These are phyloP conservation scores for Fusarium kyushuense DNA, from an alignment of 2,329 filamentous ascomycete genomes.

Conservation along the genomic window DNA sequence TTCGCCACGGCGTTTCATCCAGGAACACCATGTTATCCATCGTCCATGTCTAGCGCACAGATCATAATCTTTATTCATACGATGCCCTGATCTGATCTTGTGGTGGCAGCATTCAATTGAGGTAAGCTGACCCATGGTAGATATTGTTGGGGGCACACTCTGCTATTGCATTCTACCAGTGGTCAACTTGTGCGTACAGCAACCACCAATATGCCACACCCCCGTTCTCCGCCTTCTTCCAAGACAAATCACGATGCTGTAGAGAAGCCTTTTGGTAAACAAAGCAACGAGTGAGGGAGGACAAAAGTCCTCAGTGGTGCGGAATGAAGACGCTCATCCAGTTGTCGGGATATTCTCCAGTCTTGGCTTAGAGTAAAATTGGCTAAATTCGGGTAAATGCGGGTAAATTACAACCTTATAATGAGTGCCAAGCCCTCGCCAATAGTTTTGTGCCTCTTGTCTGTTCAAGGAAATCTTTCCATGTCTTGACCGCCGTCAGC, in stretches of 20 bases:
- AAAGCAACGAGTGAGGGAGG: background rate
- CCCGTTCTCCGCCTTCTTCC: background rate
- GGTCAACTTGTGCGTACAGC: background rate
- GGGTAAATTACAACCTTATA: slow-evolving; percentile 29
- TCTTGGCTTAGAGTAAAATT: slow-evolving; percentile 16
- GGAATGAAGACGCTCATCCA: slow-evolving; percentile 3
- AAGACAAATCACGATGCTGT: background rate
- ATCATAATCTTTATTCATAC: background rate
- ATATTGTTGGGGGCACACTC: background rate
- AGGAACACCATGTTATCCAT: slow-evolving; percentile 17
- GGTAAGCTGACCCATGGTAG: background rate
- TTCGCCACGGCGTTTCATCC: slow-evolving; percentile 15
- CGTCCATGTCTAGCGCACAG: background rate
- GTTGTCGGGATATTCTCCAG: slow-evolving; percentile 18
- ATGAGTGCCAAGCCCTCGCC: slow-evolving; percentile 14
- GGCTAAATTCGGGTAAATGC: slow-evolving; percentile 34
- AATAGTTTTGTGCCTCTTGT: background rate
- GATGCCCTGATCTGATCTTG: slow-evolving; percentile 19
- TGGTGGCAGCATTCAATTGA: background rate
- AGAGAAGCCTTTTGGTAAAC: background rate
- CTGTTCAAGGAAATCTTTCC: background rate
- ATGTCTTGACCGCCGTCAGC: background rate
- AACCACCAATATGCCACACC: background rate
- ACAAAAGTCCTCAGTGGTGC: background rate
- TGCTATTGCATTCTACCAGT: background rate